Percentiles rank a stretch among this genome's conserved stretches.
Conservation (phyloP, 805 yeast genomes). For the Yamadazyma paraphyllophila region DNA sequence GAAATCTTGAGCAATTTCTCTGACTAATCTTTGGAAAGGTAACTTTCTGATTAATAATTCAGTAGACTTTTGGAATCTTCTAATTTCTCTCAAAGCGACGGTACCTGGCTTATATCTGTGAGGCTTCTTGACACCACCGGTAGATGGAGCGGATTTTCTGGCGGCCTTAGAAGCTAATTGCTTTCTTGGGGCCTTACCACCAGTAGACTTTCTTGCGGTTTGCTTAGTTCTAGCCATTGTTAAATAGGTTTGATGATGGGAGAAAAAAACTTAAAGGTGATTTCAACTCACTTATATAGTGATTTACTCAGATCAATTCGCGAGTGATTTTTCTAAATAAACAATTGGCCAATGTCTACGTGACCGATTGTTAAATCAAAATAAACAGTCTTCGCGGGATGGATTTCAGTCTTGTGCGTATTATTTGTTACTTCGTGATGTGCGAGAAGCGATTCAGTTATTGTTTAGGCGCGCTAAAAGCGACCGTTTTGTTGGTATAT, state of each 20-base stretch:
- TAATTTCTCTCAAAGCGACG: constrained; percentile 48
- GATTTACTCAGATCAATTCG: neutral
- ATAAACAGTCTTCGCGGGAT: neutral
- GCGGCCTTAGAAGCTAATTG: constrained; percentile 50
- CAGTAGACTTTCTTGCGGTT: constrained; percentile 49
- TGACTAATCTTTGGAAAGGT: constrained; percentile 48
- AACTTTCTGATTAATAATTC: constrained; percentile 47
- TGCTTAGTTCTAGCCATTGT: constrained; percentile 47
- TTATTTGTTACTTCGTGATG: neutral
- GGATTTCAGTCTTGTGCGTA: neutral
- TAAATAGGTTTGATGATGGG: constrained; percentile 3
- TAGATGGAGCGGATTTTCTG: constrained; percentile 47
- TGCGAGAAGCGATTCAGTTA: constrained; percentile 2
- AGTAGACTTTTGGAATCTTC: constrained; percentile 48
- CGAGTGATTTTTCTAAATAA: neutral
- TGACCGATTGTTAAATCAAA: neutral
- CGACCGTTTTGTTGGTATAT: neutral
- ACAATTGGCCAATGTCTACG: neutral
- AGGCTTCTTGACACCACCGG: constrained; percentile 49
- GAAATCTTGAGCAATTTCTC: constrained; percentile 49
- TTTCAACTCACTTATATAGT: constrained; percentile 6
- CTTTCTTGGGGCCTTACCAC: constrained; percentile 51
- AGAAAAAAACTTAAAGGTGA: neutral
- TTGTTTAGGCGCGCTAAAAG: neutral
- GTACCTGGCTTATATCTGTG: constrained; percentile 53